A percentile compares a stretch with the other conserved stretches of the same genome.
phyloP scores from a whole-genome alignment of 805 yeast genomes.

The Zygosaccharomyces rouxii region DNA sequence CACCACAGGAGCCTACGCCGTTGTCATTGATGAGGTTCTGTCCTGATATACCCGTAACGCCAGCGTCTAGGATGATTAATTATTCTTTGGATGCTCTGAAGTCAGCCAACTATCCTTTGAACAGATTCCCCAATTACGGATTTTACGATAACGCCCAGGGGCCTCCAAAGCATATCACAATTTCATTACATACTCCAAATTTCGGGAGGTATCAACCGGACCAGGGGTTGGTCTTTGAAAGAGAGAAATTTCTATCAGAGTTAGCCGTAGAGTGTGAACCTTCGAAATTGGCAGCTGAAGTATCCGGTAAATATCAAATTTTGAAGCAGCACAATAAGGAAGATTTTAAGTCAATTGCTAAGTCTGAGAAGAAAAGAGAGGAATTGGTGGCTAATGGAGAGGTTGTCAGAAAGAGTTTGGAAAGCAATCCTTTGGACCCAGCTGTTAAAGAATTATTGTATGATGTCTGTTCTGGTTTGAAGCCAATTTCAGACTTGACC shows the following conservation, averaged over 20 bases:
- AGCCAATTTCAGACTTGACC: slow-evolving; percentile 25
- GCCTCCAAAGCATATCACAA: slow-evolving; percentile 12
- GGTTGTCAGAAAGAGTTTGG: slow-evolving; percentile 25
- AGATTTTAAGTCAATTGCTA: slow-evolving; percentile 18
- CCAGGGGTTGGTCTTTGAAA: slow-evolving; percentile 30
- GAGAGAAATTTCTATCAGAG: slow-evolving; percentile 28
- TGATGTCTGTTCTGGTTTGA: slow-evolving; percentile 32
- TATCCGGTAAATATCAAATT: slow-evolving; percentile 23
- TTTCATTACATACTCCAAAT: slow-evolving; percentile 49
- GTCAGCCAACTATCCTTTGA: slow-evolving; percentile 25
- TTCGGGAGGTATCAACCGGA: slow-evolving; percentile 72
- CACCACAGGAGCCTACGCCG: slow-evolving; percentile 27
- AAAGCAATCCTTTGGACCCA: slow-evolving; percentile 16
- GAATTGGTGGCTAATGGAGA: slow-evolving; percentile 22
- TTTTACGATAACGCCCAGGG: slow-evolving; percentile 5
- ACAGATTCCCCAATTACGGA: slow-evolving; percentile 25
- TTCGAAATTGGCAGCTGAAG: slow-evolving; percentile 14
- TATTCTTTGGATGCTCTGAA: slow-evolving; percentile 23
- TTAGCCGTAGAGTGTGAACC: slow-evolving; percentile 13
- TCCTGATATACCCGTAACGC: slow-evolving; percentile 20
- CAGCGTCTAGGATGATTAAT: slow-evolving; percentile 18
- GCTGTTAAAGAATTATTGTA: slow-evolving; percentile 20
- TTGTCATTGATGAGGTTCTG: slow-evolving; percentile 24
- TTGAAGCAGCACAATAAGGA: slow-evolving; percentile 11
- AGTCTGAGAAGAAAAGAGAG: slow-evolving; percentile 15